Evolutionary conservation across 1,284 basidiomycete species (phyloP), one percentile per base, ranked within the genome.

Genomic region (Anthracocystis walkeri): DNA sequence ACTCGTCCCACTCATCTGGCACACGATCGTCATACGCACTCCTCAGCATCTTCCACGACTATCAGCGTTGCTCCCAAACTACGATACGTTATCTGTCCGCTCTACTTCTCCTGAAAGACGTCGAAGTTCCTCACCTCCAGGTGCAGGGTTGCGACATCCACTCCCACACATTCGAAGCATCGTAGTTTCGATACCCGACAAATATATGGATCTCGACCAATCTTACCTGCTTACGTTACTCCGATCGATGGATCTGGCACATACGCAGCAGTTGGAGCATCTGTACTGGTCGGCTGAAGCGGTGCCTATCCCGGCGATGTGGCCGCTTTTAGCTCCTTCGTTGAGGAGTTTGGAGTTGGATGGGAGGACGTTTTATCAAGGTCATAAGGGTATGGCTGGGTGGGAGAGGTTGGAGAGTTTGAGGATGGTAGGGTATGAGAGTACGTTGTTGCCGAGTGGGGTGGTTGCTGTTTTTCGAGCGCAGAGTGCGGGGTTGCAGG

Each of bases 381-480:
- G 74, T 8, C 62, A 75, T 35, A 27, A 29, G 44, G 57, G 46
- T 3, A 52, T 57, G 52, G 48, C 20, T 10, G 50, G 42, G 10
- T 41, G 72, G 33, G 20, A 55, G 20, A 56, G 50, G 50, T 33
- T 76, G 38, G 61, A 70, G 56, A 59, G 55, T 16, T 54, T 76
- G 12, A 65, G 12, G 35, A 58, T 76, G 61, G 57, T 57, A 0
- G 65, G 61, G 38, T 76, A 68, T 49, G 74, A 76, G 29, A 64
- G 68, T 42, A 65, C 65, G 20, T 27, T 76, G 35, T 45, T 76
- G 29, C 68, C 74, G 3, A 38, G 27, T 12, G 67, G 67, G 0
- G 67, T 56, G 11, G 53, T 59, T 20, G 57, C 35, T 3, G 41
- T 70, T 7, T 53, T 70, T 10, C 48, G 50, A 23, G 45, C 54